Base-by-base conservation (phyloP, 208 protist genomes). In the Crithidia sp. region DNA sequence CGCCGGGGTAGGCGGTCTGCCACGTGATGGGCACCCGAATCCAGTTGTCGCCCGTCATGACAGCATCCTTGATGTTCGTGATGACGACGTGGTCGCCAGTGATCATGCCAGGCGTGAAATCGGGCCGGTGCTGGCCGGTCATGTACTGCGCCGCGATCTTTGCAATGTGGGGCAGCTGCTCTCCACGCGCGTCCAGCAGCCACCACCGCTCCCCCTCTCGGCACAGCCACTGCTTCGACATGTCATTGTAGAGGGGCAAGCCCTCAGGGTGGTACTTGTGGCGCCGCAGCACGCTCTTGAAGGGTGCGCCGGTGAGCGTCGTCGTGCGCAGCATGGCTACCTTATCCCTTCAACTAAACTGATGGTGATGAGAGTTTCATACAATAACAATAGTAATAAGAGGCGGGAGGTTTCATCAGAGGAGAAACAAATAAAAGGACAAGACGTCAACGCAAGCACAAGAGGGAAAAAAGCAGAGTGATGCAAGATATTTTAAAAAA, bases 31-130 rank as follows among this genome's bases (percentile, higher is more conserved):
- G 93, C 37, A 95, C 89, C 4, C 93, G 90, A 75, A 96, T 89
- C 90, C 91, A 95, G 44, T 90, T 77, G 67, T 97, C 93, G 28
- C 93, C 93, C 14, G 90, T 91, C 90, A 97, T 95, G 47, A 97
- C 91, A 10, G 83, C 90, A 62, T 97, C 93, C 54, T 96, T 97
- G 61, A 95, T 93, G 76, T 97, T 97, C 9, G 85, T 85, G 62
- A 97, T 95, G 63, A 97, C 78, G 47, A 97, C 91, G 67, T 97
- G 91, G 59, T 97, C 93, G 43, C 93, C 93, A 0, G 90, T 83
- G 64, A 96, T 85, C 89, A 95, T 97, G 53, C 93, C 93, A 4
- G 91, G 93, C 6, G 89, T 94, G 67, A 97, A 97, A 71, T 97
- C 93, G 13, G 90, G 83, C 36, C 93, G 77, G 78, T 97, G 88